A percentile compares a stretch with the other conserved stretches of the same genome.
Conservation (phyloP, 163 green algal species). For the Dunaliella salina region DNA sequence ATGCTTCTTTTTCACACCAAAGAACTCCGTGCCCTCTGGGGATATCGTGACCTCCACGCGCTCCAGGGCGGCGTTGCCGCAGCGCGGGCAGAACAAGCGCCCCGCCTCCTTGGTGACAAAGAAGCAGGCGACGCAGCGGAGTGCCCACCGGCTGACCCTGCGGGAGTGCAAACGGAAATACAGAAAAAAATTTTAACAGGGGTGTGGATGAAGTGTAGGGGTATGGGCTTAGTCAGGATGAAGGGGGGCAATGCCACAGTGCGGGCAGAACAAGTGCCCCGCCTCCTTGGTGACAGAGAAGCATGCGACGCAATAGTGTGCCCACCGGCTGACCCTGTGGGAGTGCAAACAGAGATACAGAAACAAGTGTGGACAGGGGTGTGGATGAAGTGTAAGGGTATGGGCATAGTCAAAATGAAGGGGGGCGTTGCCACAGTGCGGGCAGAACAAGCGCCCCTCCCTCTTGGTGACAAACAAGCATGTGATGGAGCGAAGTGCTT, state of each 20-base stretch:
- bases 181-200: too few species aligned
- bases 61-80: constrained; percentile 85
- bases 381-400: too few species aligned
- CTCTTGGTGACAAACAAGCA: constrained; percentile 68
- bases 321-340: constrained; percentile 44
- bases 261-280: constrained; percentile 85
- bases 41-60: constrained; percentile 67
- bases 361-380: too few species aligned
- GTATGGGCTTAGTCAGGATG: too few species aligned
- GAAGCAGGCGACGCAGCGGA: constrained; percentile 62
- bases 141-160: constrained; percentile 48
- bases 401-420: too few species aligned
- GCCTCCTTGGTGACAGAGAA: constrained; percentile 66
- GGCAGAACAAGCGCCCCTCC: constrained; percentile 84
- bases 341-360: too few species aligned
- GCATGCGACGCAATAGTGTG: constrained; percentile 55
- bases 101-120: constrained; percentile 66
- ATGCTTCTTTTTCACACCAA: constrained; percentile 74
- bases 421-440: constrained; percentile 90
- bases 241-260: constrained; percentile 93
- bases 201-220: too few species aligned
- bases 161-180: too few species aligned
- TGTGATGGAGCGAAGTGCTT: constrained; percentile 52
- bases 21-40: constrained; percentile 72
- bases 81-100: constrained; percentile 89